These are phyloP conservation scores for Xylariomycetidae sp. DNA, from an alignment of 2,329 filamentous ascomycete genomes.

Conservation along the genomic window DNA sequence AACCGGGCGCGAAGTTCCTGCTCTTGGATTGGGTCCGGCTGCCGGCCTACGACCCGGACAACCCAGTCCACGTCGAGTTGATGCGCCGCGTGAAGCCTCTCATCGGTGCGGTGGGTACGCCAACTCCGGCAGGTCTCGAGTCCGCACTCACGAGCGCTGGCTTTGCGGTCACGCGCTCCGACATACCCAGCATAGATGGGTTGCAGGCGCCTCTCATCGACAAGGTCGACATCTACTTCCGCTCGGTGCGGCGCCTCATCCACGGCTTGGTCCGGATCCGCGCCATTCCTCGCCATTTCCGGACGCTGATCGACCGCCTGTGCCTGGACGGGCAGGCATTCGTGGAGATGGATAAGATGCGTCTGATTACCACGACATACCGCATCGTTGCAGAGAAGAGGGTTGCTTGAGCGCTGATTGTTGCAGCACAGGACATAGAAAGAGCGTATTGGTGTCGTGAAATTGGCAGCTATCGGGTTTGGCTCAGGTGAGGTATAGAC, in stretches of 20 bases:
- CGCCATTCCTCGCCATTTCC: constrained; percentile 44
- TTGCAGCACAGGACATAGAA: constrained; percentile 24
- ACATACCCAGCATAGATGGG: constrained; percentile 46
- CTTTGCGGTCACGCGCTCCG: constrained; percentile 39
- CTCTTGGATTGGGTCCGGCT: constrained; percentile 48
- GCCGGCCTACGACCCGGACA: constrained; percentile 39
- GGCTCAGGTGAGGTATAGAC: no score
- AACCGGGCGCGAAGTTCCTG: constrained; percentile 44
- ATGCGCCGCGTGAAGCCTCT: constrained; percentile 50
- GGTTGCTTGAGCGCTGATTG: no score
- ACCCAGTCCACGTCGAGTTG: constrained; percentile 41
- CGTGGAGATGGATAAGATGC: constrained; percentile 49
- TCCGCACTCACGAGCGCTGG: constrained; percentile 39
- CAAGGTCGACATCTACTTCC: constrained; percentile 49
- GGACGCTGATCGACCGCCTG: constrained; percentile 45
- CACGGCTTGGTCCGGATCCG: constrained; percentile 40
- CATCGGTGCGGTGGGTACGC: constrained; percentile 49
- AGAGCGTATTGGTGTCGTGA: constrained; percentile 1
- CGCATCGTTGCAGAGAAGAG: constrained; percentile 46
- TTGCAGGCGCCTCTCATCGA: constrained; percentile 47
- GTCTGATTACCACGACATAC: constrained; percentile 45
- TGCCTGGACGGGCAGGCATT: constrained; percentile 49
- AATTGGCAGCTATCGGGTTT: no score
- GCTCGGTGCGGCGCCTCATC: constrained; percentile 42
- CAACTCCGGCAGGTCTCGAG: constrained; percentile 41